Base-by-base conservation (phyloP, 306 rosid genomes). In the Purshia tridentata region DNA sequence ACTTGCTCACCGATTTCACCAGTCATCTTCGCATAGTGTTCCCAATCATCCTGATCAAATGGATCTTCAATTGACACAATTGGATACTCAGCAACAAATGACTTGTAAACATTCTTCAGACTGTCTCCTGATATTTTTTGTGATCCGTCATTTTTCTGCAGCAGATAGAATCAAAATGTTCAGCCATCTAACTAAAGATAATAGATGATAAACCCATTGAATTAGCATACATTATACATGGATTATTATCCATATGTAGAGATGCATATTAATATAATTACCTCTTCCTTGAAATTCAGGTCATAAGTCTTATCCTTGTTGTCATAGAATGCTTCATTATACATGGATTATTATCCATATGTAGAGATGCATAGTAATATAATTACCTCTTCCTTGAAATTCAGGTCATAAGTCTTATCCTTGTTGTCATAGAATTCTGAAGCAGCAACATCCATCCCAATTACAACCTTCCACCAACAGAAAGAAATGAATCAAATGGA, bases 401-500 rank as follows among this genome's bases (percentile, higher is more conserved):
- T 88, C 88, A 90, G 81, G 76, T 90, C 96, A 54, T 88, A 90
- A 50, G 74, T 77, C 78, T 88, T 88, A 75, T 90, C 96, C 59
- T 77, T 45, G 47, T 12, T 11, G 71, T 67, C 86, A 76, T 86
- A 88, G 87, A 90, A 90, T 67, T 90, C 96, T 1, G 93, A 90
- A 42, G 93, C 96, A 65, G 96, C 96, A 70, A 90, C 93, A 78
- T 90, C 93, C 96, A 90, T 90, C 73, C 96, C 96, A 62, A 90
- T 90, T 48, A 90, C 93, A 76, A 90, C 96, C 96, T 89, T 54
- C 16, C 4, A 54, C 19, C 15, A 65, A 55, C 13, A 74, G 4
- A 8, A 70, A 57, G 56, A 62, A 46, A 69, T 14, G 9, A 57
- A 1, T 68, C 42, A 72, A 66, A 35, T 44, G 23, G 10, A 8